A percentile compares a stretch with the other conserved stretches of the same genome.
phyloP scores from a whole-genome alignment of 2,329 filamentous ascomycete genomes.

The Neonectria ditissima region DNA sequence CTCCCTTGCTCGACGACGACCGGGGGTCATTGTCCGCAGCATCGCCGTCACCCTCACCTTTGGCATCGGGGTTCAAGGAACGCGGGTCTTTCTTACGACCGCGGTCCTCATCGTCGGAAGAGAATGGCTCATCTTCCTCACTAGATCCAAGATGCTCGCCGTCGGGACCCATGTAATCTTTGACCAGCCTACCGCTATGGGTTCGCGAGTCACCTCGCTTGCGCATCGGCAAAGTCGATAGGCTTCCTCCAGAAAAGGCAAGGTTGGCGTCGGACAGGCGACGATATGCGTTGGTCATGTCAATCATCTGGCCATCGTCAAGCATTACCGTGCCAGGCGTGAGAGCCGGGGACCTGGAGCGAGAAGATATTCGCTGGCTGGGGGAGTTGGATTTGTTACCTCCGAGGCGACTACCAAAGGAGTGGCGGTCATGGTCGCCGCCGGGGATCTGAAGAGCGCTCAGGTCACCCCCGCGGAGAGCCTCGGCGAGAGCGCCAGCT shows the following conservation, averaged over 20 bases:
- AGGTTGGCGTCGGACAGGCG: constrained; percentile 79
- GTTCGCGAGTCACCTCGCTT: constrained; percentile 60
- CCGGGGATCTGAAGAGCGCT: constrained; percentile 62
- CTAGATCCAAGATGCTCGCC: constrained; percentile 76
- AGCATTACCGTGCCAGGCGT: constrained; percentile 59
- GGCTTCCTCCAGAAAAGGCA: constrained; percentile 69
- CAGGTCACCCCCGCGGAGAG: constrained; percentile 65
- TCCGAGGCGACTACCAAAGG: constrained; percentile 51
- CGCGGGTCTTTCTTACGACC: constrained; percentile 69
- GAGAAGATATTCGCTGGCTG: constrained; percentile 55
- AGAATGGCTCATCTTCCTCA: constrained; percentile 74
- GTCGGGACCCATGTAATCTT: constrained; percentile 74
- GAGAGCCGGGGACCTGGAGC: constrained; percentile 54
- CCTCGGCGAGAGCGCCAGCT: constrained; percentile 61
- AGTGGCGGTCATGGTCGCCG: constrained; percentile 58
- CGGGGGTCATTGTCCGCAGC: constrained; percentile 49
- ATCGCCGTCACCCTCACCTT: constrained; percentile 42
- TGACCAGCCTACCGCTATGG: constrained; percentile 71
- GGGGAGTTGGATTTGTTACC: constrained; percentile 66
- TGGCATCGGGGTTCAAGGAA: constrained; percentile 56
- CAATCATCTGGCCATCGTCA: constrained; percentile 71
- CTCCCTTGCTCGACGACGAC: constrained; percentile 50
- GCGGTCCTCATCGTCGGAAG: constrained; percentile 76
- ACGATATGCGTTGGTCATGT: constrained; percentile 77
- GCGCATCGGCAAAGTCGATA: constrained; percentile 71